Conservation (phyloP, 2,329 filamentous ascomycete genomes). For the Cadophora luteo-olivacea region DNA sequence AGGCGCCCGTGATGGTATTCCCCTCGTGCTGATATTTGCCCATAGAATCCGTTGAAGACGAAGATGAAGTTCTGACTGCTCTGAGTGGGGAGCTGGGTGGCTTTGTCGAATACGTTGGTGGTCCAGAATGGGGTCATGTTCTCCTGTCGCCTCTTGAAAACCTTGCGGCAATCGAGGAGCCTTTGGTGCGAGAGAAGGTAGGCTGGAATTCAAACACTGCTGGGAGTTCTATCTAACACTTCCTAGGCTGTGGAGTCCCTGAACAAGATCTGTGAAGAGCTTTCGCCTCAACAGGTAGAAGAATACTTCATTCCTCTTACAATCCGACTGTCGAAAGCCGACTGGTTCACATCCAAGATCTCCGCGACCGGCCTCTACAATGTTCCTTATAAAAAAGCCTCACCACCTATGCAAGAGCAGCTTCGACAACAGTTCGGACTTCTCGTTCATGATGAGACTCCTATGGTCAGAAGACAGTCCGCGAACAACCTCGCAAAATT, state of each 20-base stretch:
- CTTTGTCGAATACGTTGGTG: conserved; percentile 98
- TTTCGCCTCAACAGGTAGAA: conserved; percentile 92
- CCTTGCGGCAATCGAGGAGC: conserved; percentile 96
- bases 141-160: conserved; percentile 97
- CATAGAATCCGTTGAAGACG: conserved; percentile 96
- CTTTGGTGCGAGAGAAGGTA: conserved; percentile 97
- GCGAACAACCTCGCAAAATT: conserved; percentile 98
- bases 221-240: conserved; percentile 28
- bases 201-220: conserved; percentile 27
- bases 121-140: conserved; percentile 91
- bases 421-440: conserved; percentile 91
- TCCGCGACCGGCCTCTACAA: conserved; percentile 96
- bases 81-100: conserved; percentile 95
- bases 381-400: conserved; percentile 90
- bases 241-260: conserved; percentile 92
- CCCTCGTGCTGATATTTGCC: conserved; percentile 42
- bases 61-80: conserved; percentile 97
- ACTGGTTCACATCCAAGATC: conserved; percentile 99
- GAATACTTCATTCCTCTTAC: conserved; percentile 97
- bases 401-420: conserved; percentile 85
- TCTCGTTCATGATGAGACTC: conserved; percentile 96
- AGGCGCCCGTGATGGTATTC: conserved; percentile 6
- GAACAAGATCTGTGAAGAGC: conserved; percentile 97
- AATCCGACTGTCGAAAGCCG: conserved; percentile 94
- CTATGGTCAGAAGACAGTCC: conserved; percentile 97